A percentile compares a stretch with the other conserved stretches of the same genome.
Evolutionary conservation across 176 grass and related monocot genomes (phyloP).

Genomic region (Oryza nivara): DNA sequence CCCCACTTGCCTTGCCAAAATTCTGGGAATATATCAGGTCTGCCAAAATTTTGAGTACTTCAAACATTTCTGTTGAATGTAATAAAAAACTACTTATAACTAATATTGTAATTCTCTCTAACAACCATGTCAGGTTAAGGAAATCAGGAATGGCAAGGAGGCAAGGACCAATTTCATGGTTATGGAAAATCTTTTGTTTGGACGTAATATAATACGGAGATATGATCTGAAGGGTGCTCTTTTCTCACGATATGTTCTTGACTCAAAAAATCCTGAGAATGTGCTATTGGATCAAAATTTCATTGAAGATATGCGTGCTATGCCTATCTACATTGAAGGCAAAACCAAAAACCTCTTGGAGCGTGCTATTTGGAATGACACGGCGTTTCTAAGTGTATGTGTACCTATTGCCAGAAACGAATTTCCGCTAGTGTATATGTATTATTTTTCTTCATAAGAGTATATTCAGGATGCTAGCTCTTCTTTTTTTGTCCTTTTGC

Average conservation of each 20-base stretch:
- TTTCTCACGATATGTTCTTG: constrained; percentile 62
- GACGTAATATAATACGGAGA: constrained; percentile 63
- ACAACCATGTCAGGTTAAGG: constrained; percentile 54
- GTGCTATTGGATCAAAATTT: constrained; percentile 94
- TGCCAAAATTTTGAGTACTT: not conserved
- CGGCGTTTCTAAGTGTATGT: constrained; percentile 88
- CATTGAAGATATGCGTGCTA: constrained; percentile 80
- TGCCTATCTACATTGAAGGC: constrained; percentile 80
- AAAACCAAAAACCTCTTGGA: constrained; percentile 76
- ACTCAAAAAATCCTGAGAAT: constrained; percentile 52
- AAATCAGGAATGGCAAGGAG: constrained; percentile 78
- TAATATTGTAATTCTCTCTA: constrained; percentile 41
- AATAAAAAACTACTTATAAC: constrained; percentile 10
- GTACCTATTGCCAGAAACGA: constrained; percentile 29
- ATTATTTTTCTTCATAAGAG: not conserved
- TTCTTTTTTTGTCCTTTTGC: not conserved
- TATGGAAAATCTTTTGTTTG: constrained; percentile 97
- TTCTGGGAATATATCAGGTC: constrained; percentile 93
- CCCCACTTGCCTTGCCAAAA: constrained; percentile 85
- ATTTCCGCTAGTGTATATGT: constrained; percentile 16
- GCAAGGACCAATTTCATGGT: constrained; percentile 81
- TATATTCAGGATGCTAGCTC: constrained; percentile 14
- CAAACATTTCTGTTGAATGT: not conserved
- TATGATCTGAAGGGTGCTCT: constrained; percentile 96
- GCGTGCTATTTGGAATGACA: constrained; percentile 93